A percentile compares a stretch with the other conserved stretches of the same genome.
phyloP scores from a whole-genome alignment of 225 moss, liverwort and hornwort species.

The Physcomitrium patens region DNA sequence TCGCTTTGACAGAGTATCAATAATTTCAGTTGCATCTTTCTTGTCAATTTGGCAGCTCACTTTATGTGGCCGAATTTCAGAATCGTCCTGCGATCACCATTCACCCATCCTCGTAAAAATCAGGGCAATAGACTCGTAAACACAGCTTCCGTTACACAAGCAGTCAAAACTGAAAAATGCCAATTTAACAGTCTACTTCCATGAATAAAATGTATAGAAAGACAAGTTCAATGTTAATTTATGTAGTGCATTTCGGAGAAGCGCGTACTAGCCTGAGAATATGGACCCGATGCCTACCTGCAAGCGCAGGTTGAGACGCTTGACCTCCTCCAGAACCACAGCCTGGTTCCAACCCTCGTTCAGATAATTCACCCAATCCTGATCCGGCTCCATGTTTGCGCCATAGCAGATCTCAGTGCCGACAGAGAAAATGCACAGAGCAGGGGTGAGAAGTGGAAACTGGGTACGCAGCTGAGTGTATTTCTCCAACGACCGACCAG shows the following conservation, averaged over 20 bases:
- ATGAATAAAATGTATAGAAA: not conserved
- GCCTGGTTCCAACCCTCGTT: slow-evolving; percentile 72
- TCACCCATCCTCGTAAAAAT: slow-evolving; percentile 14
- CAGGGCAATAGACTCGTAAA: slow-evolving; percentile 20
- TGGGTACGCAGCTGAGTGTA: slow-evolving; percentile 59
- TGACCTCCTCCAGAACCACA: slow-evolving; percentile 73
- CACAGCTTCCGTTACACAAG: not conserved
- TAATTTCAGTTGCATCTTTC: slow-evolving; percentile 50
- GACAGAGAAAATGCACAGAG: slow-evolving; percentile 74
- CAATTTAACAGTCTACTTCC: not conserved
- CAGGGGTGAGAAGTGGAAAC: slow-evolving; percentile 69
- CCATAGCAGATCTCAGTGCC: slow-evolving; percentile 86
- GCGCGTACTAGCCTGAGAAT: not conserved
- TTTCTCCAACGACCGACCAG: slow-evolving; percentile 68
- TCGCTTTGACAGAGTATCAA: slow-evolving; percentile 48
- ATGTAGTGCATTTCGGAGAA: not conserved
- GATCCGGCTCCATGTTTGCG: slow-evolving; percentile 58
- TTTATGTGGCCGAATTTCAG: slow-evolving; percentile 73
- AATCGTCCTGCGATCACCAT: slow-evolving; percentile 52
- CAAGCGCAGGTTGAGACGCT: slow-evolving; percentile 57
- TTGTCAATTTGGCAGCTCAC: slow-evolving; percentile 77
- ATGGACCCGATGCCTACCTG: slow-evolving; percentile 44
- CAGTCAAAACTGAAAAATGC: too few species aligned
- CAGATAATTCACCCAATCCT: slow-evolving; percentile 65
- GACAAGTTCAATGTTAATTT: not conserved